Base-by-base conservation (phyloP, 768 basidiomycete species). In the Tremella mesenterica region DNA sequence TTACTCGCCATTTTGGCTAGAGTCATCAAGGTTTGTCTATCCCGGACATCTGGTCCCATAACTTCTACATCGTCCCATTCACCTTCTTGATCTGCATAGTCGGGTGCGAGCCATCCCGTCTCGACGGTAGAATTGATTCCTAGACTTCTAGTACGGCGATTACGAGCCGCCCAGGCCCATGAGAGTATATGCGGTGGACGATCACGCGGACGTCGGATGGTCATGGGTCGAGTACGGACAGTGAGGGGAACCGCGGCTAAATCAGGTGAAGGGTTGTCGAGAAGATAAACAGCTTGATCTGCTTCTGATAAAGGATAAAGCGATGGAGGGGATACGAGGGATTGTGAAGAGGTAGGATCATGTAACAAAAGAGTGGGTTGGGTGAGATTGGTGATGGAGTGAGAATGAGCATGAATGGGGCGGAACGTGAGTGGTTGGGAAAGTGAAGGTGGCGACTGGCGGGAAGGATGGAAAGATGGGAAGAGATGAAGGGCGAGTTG, bases 1-100 rank as follows among this genome's bases (percentile, higher is more conserved):
- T 95, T 89, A 53, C 77, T 81, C 10, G 85, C 81, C 86, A 97
- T 96, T 80, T 86, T 89, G 18, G 87, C 90, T 14, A 96, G 77
- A 25, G 81, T 75, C 12, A 83, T 78, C 6, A 96, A 72, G 0
- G 88, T 85, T 61, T 83, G 79, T 29, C 85, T 80, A 62, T 83
- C 81, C 16, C 76, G 75, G 3, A 86, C 79, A 64, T 95, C 84
- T 1, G 92, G 92, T 0, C 79, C 83, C 4, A 69, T 64, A 0
- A 86, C 77, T 30, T 85, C 80, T 21, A 78, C 77, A 41, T 81
- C 79, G 13, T 81, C 75, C 90, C 91, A 93, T 29, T 72, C 71
- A 1, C 63, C 63, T 12, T 58, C 45, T 16, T 53, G 45, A 28
- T 57, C 57, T 26, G 38, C 53, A 48, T 61, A 65, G 44, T 65